Conservation (phyloP, 106 monocot species). For the Vanilla planifolia region DNA sequence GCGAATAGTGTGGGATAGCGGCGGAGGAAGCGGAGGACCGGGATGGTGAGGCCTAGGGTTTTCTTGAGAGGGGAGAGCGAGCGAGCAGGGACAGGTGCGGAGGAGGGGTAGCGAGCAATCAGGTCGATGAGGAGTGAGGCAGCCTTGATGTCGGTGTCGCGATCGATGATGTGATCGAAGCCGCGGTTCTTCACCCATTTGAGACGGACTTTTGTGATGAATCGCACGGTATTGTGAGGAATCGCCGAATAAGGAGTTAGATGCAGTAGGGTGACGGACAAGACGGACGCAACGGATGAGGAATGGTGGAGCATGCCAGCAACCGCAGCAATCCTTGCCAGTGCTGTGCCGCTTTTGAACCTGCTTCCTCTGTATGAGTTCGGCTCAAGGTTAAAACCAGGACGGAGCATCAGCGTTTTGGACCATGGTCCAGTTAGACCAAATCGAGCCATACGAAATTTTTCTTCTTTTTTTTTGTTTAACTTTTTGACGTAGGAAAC, state of each 20-base stretch:
- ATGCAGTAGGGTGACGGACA: neutral
- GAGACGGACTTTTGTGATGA: constrained; percentile 51
- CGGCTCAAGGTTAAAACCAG: no score
- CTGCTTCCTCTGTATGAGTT: no score
- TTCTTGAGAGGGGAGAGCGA: constrained; percentile 64
- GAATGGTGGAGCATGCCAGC: neutral
- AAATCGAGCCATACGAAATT: no score
- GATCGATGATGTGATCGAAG: constrained; percentile 91
- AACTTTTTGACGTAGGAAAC: no score
- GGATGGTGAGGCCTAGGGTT: constrained; percentile 72
- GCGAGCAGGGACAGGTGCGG: constrained; percentile 33
- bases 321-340: neutral
- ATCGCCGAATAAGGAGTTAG: neutral
- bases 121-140: constrained; percentile 58
- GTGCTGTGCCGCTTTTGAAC: no score
- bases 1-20: constrained; percentile 83
- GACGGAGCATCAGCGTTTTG: no score
- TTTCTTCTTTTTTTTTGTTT: no score
- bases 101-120: constrained; percentile 42
- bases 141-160: constrained; percentile 82
- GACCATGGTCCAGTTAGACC: neutral
- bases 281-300: neutral
- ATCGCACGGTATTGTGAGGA: neutral
- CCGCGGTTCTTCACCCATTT: constrained; percentile 92
- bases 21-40: constrained; percentile 93